These are phyloP conservation scores for Beauveria sp. DNA, from an alignment of 2,329 filamentous ascomycete species.

Conservation along the genomic window DNA sequence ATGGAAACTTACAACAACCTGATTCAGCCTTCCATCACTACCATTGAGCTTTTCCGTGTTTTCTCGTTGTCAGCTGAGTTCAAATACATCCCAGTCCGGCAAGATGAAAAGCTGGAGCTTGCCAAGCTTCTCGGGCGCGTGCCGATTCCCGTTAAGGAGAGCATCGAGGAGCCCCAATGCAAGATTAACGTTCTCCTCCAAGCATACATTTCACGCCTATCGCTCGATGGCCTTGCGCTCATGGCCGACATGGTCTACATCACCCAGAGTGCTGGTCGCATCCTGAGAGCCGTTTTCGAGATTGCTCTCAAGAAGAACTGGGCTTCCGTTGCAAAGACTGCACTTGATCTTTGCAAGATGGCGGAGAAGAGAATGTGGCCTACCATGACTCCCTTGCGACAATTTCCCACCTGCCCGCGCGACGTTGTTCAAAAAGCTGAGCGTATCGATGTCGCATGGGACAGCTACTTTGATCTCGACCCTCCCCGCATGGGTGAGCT, in stretches of 20 bases:
- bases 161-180: slow-evolving; percentile 90
- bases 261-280: slow-evolving; percentile 94
- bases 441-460: slow-evolving; percentile 89
- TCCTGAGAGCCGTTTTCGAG: slow-evolving; percentile 90
- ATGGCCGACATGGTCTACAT: slow-evolving; percentile 99
- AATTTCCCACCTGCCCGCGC: slow-evolving; percentile 74
- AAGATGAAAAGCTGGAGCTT: slow-evolving; percentile 94
- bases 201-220: slow-evolving; percentile 91
- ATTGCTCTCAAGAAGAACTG: slow-evolving; percentile 96
- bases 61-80: slow-evolving; percentile 96
- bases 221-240: slow-evolving; percentile 84
- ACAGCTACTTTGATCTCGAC: slow-evolving; percentile 90
- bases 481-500: slow-evolving; percentile 94
- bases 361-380: slow-evolving; percentile 99
- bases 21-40: slow-evolving; percentile 85
- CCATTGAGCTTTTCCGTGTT: slow-evolving; percentile 92
- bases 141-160: slow-evolving; percentile 94
- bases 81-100: slow-evolving; percentile 95
- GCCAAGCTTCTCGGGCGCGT: slow-evolving; percentile 85
- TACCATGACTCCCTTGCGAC: slow-evolving; percentile 90
- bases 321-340: slow-evolving; percentile 86
- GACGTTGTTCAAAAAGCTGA: slow-evolving; percentile 91
- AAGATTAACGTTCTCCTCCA: slow-evolving; percentile 98
- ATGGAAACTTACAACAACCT: slow-evolving; percentile 97
- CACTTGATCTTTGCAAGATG: slow-evolving; percentile 95